Percentiles rank a stretch among this genome's conserved stretches.
phyloP scores from a whole-genome alignment of 148 eudicot genomes.

The Dianthus caryophyllus region DNA sequence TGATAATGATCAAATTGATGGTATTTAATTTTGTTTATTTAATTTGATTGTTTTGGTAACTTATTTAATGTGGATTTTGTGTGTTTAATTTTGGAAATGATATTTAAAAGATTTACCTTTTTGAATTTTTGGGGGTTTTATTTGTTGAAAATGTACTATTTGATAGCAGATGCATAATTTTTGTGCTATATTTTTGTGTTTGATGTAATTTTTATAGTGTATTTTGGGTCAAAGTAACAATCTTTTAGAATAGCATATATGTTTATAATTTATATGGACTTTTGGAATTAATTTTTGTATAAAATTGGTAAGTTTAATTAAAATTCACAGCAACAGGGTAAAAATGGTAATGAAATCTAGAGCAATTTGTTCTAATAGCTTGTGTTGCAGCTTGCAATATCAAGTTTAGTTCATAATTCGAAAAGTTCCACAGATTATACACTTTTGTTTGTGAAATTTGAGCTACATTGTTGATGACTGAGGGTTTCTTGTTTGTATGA shows the following conservation, averaged over 20 bases:
- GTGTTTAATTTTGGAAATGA: background rate
- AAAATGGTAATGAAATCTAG: background rate
- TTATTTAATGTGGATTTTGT: background rate
- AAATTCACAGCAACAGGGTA: background rate
- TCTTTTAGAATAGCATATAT: background rate
- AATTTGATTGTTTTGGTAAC: background rate
- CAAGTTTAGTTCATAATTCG: background rate
- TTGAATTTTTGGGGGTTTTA: background rate
- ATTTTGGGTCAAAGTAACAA: too few relatives aligned
- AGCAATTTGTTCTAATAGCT: background rate
- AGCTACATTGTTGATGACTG: background rate
- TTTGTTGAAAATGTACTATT: too few relatives aligned
- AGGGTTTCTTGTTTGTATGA: conserved; percentile 2
- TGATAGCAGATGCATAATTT: too few relatives aligned
- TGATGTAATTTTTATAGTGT: too few relatives aligned
- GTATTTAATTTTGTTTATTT: conserved; percentile 31
- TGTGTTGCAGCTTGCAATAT: background rate
- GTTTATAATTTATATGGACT: background rate
- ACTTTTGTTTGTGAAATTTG: background rate
- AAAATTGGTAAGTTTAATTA: background rate
- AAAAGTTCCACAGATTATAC: too few relatives aligned
- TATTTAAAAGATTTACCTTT: background rate
- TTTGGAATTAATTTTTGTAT: background rate
- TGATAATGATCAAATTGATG: conserved; percentile 16
- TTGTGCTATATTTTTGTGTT: too few relatives aligned